Evolutionary conservation across 2,329 filamentous ascomycete species (phyloP).

Genomic region (Lachnum nothofagi): DNA sequence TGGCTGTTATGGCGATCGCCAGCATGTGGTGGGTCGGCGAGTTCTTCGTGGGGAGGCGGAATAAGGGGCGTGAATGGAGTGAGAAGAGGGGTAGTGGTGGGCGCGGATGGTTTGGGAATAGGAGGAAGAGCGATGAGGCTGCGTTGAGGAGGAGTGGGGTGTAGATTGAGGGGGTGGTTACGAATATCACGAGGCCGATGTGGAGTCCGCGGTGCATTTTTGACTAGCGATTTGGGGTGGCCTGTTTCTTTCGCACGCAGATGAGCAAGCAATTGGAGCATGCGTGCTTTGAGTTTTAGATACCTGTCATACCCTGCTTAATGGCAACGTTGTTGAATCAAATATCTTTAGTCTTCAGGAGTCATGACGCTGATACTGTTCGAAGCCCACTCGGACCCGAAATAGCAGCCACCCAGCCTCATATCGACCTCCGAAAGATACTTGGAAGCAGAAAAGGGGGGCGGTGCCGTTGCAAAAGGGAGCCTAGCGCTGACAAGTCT

Average conservation of each 20-base stretch:
- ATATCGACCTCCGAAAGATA: too few relatives aligned
- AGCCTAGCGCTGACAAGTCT: too few relatives aligned
- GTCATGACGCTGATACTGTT: too few relatives aligned
- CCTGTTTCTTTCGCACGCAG: too few relatives aligned
- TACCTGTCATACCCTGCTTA: neutral
- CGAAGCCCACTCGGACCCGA: too few relatives aligned
- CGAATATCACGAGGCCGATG: neutral
- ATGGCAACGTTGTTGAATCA: neutral
- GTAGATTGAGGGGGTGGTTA: slow-evolving; percentile 2
- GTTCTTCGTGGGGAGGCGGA: slow-evolving; percentile 26
- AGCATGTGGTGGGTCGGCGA: slow-evolving; percentile 27
- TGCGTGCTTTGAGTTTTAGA: neutral
- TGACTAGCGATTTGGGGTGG: too few relatives aligned
- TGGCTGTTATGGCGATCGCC: slow-evolving; percentile 39
- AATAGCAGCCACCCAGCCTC: too few relatives aligned
- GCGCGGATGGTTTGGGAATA: slow-evolving; percentile 2
- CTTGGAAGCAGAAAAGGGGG: too few relatives aligned
- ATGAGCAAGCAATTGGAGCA: neutral
- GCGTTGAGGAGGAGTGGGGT: slow-evolving; percentile 20
- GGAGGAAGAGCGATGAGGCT: slow-evolving; percentile 21
- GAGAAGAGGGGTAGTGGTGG: slow-evolving; percentile 21
- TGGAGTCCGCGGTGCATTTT: neutral
- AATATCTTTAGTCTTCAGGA: too few relatives aligned
- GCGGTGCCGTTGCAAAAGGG: too few relatives aligned
- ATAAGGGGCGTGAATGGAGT: slow-evolving; percentile 20